Conservation (phyloP, 345 rosid species). For the Brassica juncea region DNA sequence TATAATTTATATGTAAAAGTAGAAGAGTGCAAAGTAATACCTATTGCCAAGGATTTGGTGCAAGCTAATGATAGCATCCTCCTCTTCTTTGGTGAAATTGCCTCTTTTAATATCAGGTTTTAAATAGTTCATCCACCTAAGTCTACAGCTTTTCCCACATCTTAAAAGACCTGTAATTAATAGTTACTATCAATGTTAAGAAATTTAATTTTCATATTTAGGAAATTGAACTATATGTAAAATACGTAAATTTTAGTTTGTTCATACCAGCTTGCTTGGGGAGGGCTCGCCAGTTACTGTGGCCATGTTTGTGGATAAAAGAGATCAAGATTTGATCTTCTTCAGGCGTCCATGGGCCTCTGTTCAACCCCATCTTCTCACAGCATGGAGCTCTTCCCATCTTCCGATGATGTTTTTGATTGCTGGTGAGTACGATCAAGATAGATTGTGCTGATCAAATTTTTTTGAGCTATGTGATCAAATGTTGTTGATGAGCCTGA, state of each 20-base stretch:
- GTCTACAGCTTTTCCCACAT: slow-evolving; percentile 84
- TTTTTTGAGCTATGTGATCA: slow-evolving; percentile 5
- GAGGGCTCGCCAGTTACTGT: slow-evolving; percentile 69
- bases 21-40: slow-evolving; percentile 18
- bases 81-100: slow-evolving; percentile 75
- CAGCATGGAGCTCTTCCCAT: slow-evolving; percentile 97
- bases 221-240: background rate
- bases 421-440: background rate
- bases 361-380: slow-evolving; percentile 76
- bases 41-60: slow-evolving; percentile 77
- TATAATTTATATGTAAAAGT: background rate
- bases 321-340: slow-evolving; percentile 70
- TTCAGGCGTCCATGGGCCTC: slow-evolving; percentile 72
- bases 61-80: slow-evolving; percentile 63
- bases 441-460: background rate
- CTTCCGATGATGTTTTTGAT: slow-evolving; percentile 19
- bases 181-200: background rate
- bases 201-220: background rate
- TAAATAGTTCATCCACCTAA: slow-evolving; percentile 75
- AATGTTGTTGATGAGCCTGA: slow-evolving; percentile 25
- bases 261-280: slow-evolving; percentile 80
- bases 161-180: slow-evolving; percentile 58
- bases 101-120: slow-evolving; percentile 85
- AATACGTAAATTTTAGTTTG: background rate
- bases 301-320: slow-evolving; percentile 58